Conservation (phyloP, 257 asterid species). For the Phtheirospermum japonicum region DNA sequence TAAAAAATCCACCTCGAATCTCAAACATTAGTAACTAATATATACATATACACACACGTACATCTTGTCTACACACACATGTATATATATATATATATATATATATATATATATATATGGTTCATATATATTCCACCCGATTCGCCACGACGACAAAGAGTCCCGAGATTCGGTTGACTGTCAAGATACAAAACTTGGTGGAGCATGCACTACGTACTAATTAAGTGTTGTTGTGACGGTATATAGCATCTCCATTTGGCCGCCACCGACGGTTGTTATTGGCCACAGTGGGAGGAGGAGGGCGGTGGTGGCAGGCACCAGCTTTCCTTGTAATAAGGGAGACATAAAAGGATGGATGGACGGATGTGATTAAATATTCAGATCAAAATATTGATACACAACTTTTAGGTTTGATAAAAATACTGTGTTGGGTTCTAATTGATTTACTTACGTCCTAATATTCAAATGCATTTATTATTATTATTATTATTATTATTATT, state of each 20-base stretch:
- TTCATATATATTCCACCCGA: no score
- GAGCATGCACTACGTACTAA: slow-evolving; percentile 13
- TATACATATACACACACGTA: background rate
- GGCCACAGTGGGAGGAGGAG: slow-evolving; percentile 20
- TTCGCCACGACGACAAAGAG: no score
- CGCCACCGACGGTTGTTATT: slow-evolving; percentile 19
- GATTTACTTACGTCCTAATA: no score
- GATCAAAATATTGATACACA: no score
- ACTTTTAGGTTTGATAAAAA: no score
- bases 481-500: no score
- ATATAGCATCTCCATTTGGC: slow-evolving; percentile 27
- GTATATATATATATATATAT: no score
- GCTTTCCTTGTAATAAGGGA: slow-evolving; percentile 56
- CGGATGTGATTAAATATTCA: no score
- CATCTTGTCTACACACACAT: slow-evolving; percentile 23
- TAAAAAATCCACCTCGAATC: slow-evolving; percentile 14
- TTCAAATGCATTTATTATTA: no score
- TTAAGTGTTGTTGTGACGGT: slow-evolving; percentile 24
- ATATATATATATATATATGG: no score
- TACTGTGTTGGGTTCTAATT: no score
- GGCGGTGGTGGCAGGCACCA: slow-evolving; percentile 29
- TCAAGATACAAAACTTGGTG: slow-evolving; percentile 13
- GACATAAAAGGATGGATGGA: slow-evolving; percentile 70
- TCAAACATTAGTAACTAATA: background rate
- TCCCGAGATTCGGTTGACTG: slow-evolving; percentile 27